Base-by-base conservation (phyloP, 352 stramenopile species). In the Globisporangium spiculum region DNA sequence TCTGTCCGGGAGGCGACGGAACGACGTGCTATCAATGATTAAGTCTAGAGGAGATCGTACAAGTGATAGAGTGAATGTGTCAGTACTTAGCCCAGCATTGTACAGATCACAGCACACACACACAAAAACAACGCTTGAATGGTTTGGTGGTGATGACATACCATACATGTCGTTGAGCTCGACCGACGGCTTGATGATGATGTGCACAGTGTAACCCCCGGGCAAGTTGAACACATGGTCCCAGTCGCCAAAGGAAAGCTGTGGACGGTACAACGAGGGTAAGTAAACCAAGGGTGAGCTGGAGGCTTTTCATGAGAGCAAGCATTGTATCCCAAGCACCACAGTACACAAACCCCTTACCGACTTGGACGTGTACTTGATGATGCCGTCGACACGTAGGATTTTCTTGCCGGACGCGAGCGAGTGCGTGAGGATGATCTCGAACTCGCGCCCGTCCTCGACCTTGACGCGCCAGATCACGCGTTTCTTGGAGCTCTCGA, bases 141-240 rank as follows among this genome's bases (percentile, higher is more conserved):
- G 22, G n/a, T 3, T 22, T 12, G 44, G 1, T 32, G 8, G n/a
- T 10, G 16, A n/a, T 16, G 1, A 77, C 77, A 59, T 77, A 93
- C 86, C 86, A 79, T 94, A 94, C 83, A 90, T 94, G 60, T 94
- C 86, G 67, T 94, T 94, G 70, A 94, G 84, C 56, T 94, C 86
- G 16, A 92, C 81, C 0, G 84, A 92, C 8, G 86, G 86, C 54
- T 94, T 94, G 75, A 94, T 94, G 70, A 92, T 91, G 65, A 89
- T 89, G 73, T 94, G 86, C 2, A 94, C 75, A 53, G 88, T 87
- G 74, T 94, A 86, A 18, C 83, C 86, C 20, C 86, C 86, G n/a
- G 80, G 68, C 16, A 94, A 70, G 66, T 92, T 94, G 69, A 94
- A 93, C 22, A 92, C 85, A 64, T 94, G 88, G 73, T 94, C 86